Evolutionary conservation across 1,139 yeast species (phyloP).

Genomic region (Sugiyamaella pinicola): DNA sequence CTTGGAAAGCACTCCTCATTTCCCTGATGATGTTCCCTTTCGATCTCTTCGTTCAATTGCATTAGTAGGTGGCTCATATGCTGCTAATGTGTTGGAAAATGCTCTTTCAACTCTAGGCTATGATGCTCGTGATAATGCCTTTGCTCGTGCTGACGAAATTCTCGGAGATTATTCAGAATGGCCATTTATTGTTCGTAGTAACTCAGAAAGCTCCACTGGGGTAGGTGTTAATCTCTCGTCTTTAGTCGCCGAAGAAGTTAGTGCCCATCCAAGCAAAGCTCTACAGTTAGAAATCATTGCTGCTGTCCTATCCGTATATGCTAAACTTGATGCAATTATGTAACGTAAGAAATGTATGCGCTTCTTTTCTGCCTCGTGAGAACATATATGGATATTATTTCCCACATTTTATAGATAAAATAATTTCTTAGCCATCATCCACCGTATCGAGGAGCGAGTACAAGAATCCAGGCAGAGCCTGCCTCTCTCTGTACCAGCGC

Average conservation of each 20-base stretch:
- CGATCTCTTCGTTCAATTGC: conserved; percentile 76
- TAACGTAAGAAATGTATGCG: conserved; percentile 20
- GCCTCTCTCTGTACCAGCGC: too few species aligned
- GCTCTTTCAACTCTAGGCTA: conserved; percentile 76
- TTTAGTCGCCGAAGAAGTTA: conserved; percentile 70
- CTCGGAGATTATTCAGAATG: conserved; percentile 78
- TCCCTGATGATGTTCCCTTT: conserved; percentile 70
- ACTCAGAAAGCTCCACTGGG: conserved; percentile 56
- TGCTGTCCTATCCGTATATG: conserved; percentile 58
- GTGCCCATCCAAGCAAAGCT: conserved; percentile 56
- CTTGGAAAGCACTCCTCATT: conserved; percentile 54
- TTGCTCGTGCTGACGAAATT: conserved; percentile 89
- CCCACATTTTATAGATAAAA: conserved; percentile 10
- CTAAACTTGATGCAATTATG: conserved; percentile 43
- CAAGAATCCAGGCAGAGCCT: too few species aligned
- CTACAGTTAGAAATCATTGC: conserved; percentile 86
- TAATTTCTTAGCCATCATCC: conserved; percentile 1
- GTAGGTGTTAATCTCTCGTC: conserved; percentile 74
- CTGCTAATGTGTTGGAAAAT: conserved; percentile 95
- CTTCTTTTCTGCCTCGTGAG: neutral
- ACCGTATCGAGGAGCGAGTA: too few species aligned
- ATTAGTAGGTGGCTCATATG: conserved; percentile 85
- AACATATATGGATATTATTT: neutral
- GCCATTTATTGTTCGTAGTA: conserved; percentile 70
- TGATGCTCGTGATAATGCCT: conserved; percentile 91